Conservation (phyloP, 2,329 filamentous ascomycete species). For the Aspergillus sclerotialis region DNA sequence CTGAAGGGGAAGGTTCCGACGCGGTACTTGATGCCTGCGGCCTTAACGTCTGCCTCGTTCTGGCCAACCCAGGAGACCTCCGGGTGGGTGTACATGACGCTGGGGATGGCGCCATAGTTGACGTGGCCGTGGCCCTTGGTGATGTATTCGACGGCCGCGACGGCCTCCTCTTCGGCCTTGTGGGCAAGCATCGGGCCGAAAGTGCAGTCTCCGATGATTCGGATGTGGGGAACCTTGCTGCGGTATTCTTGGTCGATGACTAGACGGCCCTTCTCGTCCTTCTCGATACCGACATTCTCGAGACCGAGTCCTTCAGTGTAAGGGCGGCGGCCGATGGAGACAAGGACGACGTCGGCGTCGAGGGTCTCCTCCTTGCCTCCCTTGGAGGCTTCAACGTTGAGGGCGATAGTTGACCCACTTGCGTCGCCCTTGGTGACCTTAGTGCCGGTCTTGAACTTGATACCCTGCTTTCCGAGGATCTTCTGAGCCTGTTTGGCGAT, state of each 20-base stretch:
- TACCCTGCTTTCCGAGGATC: slow-evolving; percentile 89
- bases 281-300: slow-evolving; percentile 70
- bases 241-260: slow-evolving; percentile 99
- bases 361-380: slow-evolving; percentile 91
- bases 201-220: slow-evolving; percentile 90
- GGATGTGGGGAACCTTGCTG: slow-evolving; percentile 95
- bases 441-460: slow-evolving; percentile 97
- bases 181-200: slow-evolving; percentile 99
- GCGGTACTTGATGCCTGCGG: slow-evolving; percentile 82
- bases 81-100: slow-evolving; percentile 98
- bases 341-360: slow-evolving; percentile 89
- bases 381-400: slow-evolving; percentile 86
- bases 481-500: slow-evolving; percentile 89
- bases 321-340: slow-evolving; percentile 91
- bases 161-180: slow-evolving; percentile 97
- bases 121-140: slow-evolving; percentile 97
- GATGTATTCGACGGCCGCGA: slow-evolving; percentile 93
- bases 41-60: slow-evolving; percentile 93
- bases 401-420: slow-evolving; percentile 67
- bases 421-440: slow-evolving; percentile 86
- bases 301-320: slow-evolving; percentile 88
- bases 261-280: slow-evolving; percentile 85
- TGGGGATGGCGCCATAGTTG: slow-evolving; percentile 96
- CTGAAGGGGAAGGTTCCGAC: slow-evolving; percentile 93
- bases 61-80: slow-evolving; percentile 98